Conservation (phyloP, 176 grass and related monocot genomes). For the Poa annua region DNA sequence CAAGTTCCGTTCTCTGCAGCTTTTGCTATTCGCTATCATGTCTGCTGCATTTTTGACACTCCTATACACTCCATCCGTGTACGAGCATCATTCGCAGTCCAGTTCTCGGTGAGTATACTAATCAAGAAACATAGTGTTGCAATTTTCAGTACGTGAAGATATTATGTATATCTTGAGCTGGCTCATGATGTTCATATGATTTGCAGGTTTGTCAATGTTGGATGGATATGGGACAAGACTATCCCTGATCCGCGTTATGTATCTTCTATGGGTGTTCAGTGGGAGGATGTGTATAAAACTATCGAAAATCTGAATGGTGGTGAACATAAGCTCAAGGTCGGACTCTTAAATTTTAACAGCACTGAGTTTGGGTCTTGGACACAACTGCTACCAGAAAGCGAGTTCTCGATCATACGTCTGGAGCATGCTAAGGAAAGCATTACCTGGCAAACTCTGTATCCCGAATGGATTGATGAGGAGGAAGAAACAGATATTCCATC, state of each 20-base stretch:
- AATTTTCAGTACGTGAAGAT: background rate
- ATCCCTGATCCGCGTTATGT: constrained; percentile 74
- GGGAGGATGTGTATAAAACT: constrained; percentile 59
- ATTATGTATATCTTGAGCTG: too few species aligned
- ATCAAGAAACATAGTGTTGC: background rate
- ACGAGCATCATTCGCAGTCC: constrained; percentile 69
- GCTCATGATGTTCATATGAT: constrained; percentile 24
- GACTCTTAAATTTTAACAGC: constrained; percentile 81
- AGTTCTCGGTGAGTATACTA: constrained; percentile 59
- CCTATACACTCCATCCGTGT: constrained; percentile 70
- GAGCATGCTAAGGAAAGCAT: constrained; percentile 65
- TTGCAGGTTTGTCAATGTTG: constrained; percentile 81
- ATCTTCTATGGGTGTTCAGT: constrained; percentile 59
- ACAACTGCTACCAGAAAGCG: constrained; percentile 63
- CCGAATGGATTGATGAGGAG: constrained; percentile 98
- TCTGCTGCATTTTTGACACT: constrained; percentile 80
- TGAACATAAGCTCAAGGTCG: constrained; percentile 62
- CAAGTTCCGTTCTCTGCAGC: constrained; percentile 81
- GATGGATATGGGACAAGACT: constrained; percentile 79
- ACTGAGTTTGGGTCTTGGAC: constrained; percentile 69
- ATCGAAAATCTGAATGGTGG: constrained; percentile 52
- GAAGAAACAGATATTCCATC: constrained; percentile 85
- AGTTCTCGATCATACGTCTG: constrained; percentile 66
- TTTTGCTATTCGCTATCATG: constrained; percentile 80
- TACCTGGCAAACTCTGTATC: constrained; percentile 81